Base-by-base conservation (phyloP, 2,329 filamentous ascomycete genomes). In the Tolypocladium tundrense region DNA sequence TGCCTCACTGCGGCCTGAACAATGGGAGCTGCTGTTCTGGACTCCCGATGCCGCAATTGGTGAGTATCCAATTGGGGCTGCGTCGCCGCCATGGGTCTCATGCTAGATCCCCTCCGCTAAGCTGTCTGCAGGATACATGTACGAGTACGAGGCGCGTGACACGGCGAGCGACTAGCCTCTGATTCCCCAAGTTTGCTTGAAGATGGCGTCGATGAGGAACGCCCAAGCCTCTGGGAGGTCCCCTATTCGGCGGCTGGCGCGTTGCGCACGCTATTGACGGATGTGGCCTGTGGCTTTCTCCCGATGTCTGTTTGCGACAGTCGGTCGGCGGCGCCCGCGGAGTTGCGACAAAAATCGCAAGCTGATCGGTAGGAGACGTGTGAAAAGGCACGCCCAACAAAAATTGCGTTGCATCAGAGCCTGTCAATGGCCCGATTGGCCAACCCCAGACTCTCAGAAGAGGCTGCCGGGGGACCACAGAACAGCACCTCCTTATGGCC, bases 371-470 rank as follows among this genome's bases (percentile, higher is more conserved):
- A 8, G 27, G 43, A 24, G 21, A 24, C 43, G 42, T 7, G 13
- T 27, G 14, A 6, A 48, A 10, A 27, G 11, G 43, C 24, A 27
- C 9, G 43, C 43, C 43, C 43, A 16, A n/a, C 45, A 11, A 19
- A 13, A 35, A 55, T 55, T 33, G 35, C 37, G 24, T 19, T 54
- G 53, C 37, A 42, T 48, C 27, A 16, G 31, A 6, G 39, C 19
- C 55, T 35, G 40, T 35, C 45, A 33, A 41, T n/a, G 21, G 58
- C 54, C 57, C 61, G 66, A 69, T 69, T 69, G 67, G 67, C 55
- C 57, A 61, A 57, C 67, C 67, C 67, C 67, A 62, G 67, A 69
- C 65, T 67, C 62, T 35, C 27, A 24, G 52, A 21, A 2, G 48
- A 35, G 24, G 43, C 21, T 42, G 40, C 40, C 40, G 40, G 8